Base-by-base conservation (phyloP, 1,284 basidiomycete species). In the Entoloma clypeatum region DNA sequence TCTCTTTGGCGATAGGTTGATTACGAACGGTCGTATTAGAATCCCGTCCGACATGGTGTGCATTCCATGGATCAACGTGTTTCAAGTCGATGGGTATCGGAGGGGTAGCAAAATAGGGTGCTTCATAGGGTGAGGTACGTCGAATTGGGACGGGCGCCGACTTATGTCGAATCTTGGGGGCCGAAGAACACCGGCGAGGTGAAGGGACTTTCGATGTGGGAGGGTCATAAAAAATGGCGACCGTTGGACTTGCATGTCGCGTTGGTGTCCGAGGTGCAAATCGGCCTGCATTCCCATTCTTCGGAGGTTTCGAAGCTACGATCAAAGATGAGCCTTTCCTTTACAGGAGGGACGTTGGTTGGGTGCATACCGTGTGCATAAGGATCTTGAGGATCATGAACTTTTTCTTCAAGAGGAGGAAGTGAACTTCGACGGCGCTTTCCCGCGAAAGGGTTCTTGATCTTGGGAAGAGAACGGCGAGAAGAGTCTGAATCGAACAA, bases 91-190 rank as follows among this genome's bases (percentile, higher is more conserved):
- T 37, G 19, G 56, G 38, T 19, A 56, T 44, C 5, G 68, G 68
- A 7, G 67, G 67, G 21, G 59, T 46, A 2, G 66, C 68, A 48
- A 68, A 70, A 52, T 69, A 69, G 2, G 67, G 68, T 25, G 66
- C 64, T 29, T 61, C 64, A 43, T 70, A 70, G 5, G 67, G 68
- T 29, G 52, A 58, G 6, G 67, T 70, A 18, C 67, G 57, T 24
- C 58, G 57, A 38, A 61, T 53, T 4, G 65, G 57, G 27, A 56
- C 49, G 9, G 65, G 60, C 8, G 57, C 47, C 7, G 65, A 61
- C 3, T 46, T 44, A 17, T 60, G 58, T 36, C 61, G 53, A 26
- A 48, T 17, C 39, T 62, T 61, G 10, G 54, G 51, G 16, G 41
- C 41, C 41, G 59, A 51, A 32, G 53, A 48, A 22, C 57, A 58